phyloP scores from a whole-genome alignment of 1,284 basidiomycete genomes.

The Hemileia vastatrix region DNA sequence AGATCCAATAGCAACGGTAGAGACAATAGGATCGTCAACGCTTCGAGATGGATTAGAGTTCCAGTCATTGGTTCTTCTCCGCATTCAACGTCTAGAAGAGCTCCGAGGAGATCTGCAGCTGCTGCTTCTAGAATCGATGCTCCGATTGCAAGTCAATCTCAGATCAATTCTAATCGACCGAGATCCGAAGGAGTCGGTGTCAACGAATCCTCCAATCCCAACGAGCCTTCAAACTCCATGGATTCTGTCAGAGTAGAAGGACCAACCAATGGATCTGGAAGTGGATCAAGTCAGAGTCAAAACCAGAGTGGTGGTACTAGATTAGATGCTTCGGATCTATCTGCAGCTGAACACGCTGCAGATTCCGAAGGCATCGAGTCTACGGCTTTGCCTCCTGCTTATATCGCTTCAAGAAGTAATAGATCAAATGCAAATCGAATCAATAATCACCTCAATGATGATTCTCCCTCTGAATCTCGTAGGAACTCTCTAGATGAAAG shows the following conservation, averaged over 20 bases:
- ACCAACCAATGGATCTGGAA: background rate
- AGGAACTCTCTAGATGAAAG: background rate
- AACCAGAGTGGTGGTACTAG: background rate
- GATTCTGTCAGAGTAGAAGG: background rate
- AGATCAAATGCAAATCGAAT: background rate
- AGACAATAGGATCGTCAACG: background rate
- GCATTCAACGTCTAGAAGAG: background rate
- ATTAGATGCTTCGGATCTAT: background rate
- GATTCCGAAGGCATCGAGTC: background rate
- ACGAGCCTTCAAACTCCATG: background rate
- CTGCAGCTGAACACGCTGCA: background rate
- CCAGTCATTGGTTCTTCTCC: background rate
- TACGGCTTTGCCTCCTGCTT: background rate
- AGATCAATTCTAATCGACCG: background rate
- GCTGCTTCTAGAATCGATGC: background rate
- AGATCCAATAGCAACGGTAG: background rate
- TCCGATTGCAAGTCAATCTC: background rate
- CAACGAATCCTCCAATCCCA: too few species aligned
- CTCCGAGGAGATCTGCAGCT: background rate
- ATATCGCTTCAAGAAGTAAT: background rate
- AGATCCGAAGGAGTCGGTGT: background rate
- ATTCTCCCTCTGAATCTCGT: background rate
- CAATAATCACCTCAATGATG: background rate
- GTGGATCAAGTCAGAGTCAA: background rate
- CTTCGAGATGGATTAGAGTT: background rate